Evolutionary conservation across 2,329 filamentous ascomycete species (phyloP), one percentile per base, ranked within the genome.

Genomic region (Diplodia scrobiculata): DNA sequence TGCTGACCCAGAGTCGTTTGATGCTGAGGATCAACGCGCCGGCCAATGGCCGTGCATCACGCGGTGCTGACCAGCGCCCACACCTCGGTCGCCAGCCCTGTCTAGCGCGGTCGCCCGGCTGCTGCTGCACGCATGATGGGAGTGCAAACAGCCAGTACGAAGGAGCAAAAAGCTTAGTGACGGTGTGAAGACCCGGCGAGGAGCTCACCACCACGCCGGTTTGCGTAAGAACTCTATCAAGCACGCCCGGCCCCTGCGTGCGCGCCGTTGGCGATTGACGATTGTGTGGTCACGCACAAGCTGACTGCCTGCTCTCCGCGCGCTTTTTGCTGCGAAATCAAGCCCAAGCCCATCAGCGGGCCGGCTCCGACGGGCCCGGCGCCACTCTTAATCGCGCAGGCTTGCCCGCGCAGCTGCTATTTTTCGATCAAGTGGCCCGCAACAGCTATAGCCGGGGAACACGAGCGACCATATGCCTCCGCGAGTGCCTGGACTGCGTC

Each of bases 41-140:
- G 25, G 34, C 60, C 60, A 63, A 53, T 63, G 21, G 48, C 19
- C 52, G 19, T 14, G 48, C 60, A 63, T 63, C 60, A 63, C 60
- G 60, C 60, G 60, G 48, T 36, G 58, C 58, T 50, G 58, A 62
- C 41, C 45, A 50, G 11, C 41, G 27, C 38, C 45, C 58, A 62
- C 58, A 50, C 41, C 41, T 36, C 19, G n/a, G 10, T 9, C 9
- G 34, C 34, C 34, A 36, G 34, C 34, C 34, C 34, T 36, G 34
- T 14, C 17, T 59, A 45, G 54, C 38, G 54, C 25, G n/a, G 25
- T 32, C 13, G 13, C 5, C 11, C 54, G 13, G 9, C 14, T 34
- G 41, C 29, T 7, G 21, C 38, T 29, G 55, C 45, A 60, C 48
- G 45, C 59, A 52, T 51, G 59, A 51, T 38, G 45, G 36, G 59